Conservation (phyloP, 225 moss, liverwort and hornwort genomes). For the Pleurozium schreberi region DNA sequence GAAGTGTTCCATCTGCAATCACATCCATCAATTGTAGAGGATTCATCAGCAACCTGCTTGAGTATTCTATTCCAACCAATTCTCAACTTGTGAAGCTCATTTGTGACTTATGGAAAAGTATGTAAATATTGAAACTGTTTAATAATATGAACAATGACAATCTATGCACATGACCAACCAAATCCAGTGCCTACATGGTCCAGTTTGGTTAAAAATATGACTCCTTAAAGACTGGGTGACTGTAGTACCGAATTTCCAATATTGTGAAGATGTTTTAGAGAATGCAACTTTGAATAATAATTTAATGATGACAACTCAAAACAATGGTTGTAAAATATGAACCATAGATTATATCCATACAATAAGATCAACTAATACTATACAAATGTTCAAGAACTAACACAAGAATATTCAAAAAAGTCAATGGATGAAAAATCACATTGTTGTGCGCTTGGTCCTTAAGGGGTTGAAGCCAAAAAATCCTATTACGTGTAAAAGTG, state of each 20-base stretch:
- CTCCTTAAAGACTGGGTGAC: background rate
- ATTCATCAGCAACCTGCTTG: background rate
- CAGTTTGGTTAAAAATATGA: too few relatives aligned
- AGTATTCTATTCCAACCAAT: background rate
- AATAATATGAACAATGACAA: background rate
- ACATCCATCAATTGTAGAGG: background rate
- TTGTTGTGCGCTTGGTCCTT: too few relatives aligned
- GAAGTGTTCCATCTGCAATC: conserved; percentile 39
- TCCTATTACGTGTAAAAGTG: too few relatives aligned
- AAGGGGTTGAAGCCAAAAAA: too few relatives aligned
- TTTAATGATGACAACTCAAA: background rate
- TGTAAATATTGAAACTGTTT: background rate
- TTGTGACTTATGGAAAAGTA: too few relatives aligned
- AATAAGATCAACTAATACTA: background rate
- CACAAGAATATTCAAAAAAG: too few relatives aligned
- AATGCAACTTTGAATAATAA: background rate
- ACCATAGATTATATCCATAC: background rate
- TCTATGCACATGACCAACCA: background rate
- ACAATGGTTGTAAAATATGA: background rate
- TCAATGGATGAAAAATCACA: too few relatives aligned
- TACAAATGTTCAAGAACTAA: too few relatives aligned
- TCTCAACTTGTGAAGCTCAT: background rate
- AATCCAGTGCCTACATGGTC: background rate
- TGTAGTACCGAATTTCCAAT: background rate
- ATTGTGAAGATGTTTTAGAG: background rate